phyloP scores from a whole-genome alignment of 345 rosid species.

The Alliaria petiolata region DNA sequence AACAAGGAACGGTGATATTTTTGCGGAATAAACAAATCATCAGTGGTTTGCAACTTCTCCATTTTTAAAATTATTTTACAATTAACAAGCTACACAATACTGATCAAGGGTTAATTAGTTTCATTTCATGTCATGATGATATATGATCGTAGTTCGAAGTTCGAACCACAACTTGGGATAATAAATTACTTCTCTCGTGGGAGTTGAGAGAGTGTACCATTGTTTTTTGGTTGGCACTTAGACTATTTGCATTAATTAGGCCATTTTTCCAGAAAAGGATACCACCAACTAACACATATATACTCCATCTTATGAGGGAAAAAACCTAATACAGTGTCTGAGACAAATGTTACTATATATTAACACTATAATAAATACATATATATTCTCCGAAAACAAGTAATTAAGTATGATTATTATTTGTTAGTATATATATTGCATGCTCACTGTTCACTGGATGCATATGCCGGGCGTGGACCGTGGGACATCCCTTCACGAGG shows the following conservation, averaged over 20 bases:
- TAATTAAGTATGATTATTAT: background rate
- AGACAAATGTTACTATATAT: background rate
- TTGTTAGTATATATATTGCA: conserved; percentile 8
- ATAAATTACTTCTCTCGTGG: background rate
- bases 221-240: background rate
- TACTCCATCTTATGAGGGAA: too few species aligned
- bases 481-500: conserved; percentile 32
- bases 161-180: background rate
- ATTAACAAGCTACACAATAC: background rate
- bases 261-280: background rate
- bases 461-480: conserved; percentile 30
- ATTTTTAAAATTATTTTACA: background rate
- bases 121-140: background rate
- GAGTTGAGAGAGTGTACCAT: background rate
- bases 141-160: background rate
- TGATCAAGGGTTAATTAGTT: background rate
- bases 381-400: background rate
- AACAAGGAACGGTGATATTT: background rate
- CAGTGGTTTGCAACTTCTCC: background rate
- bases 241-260: background rate
- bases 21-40: background rate
- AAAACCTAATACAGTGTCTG: too few species aligned
- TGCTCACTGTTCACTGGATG: conserved; percentile 20
- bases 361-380: background rate
- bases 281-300: background rate